phyloP scores from a whole-genome alignment of 2,329 filamentous ascomycete species.

The Ophiostoma sp. region DNA sequence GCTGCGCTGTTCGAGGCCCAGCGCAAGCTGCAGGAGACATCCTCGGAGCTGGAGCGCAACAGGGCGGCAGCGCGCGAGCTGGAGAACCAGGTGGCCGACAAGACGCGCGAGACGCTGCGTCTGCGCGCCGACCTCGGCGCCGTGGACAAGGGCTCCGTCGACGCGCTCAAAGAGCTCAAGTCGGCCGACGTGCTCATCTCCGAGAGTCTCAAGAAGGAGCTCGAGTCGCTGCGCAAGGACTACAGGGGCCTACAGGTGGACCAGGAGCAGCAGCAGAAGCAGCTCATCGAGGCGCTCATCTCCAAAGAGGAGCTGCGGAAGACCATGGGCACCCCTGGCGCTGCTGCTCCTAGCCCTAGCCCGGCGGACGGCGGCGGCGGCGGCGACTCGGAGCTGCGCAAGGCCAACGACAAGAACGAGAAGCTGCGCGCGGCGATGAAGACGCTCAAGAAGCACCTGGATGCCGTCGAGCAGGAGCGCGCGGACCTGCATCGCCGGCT shows the following conservation, averaged over 20 bases:
- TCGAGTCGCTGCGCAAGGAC: constrained; percentile 50
- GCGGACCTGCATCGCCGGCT: constrained; percentile 51
- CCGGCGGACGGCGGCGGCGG: constrained; percentile 18
- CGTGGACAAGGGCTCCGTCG: constrained; percentile 48
- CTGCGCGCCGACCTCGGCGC: constrained; percentile 50
- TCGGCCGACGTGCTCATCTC: constrained; percentile 54
- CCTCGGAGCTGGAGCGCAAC: constrained; percentile 44
- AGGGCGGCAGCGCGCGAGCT: constrained; percentile 43
- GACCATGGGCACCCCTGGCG: constrained; percentile 34
- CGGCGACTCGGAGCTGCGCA: constrained; percentile 36
- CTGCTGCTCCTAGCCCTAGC: neutral
- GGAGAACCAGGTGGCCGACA: constrained; percentile 46
- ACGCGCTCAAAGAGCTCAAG: constrained; percentile 54
- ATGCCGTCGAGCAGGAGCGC: constrained; percentile 52
- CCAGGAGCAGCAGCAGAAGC: constrained; percentile 52
- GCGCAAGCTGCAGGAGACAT: constrained; percentile 41
- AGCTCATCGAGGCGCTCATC: constrained; percentile 55
- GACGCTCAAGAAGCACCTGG: constrained; percentile 56
- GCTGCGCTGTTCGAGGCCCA: constrained; percentile 47
- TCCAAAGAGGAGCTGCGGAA: constrained; percentile 56
- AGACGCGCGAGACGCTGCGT: constrained; percentile 50
- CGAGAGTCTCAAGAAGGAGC: constrained; percentile 52
- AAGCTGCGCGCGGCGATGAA: constrained; percentile 52
- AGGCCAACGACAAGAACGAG: constrained; percentile 49
- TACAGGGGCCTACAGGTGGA: constrained; percentile 46